Evolutionary conservation across 352 stramenopile species (phyloP).

Genomic region (Phytophthora colocasiae): DNA sequence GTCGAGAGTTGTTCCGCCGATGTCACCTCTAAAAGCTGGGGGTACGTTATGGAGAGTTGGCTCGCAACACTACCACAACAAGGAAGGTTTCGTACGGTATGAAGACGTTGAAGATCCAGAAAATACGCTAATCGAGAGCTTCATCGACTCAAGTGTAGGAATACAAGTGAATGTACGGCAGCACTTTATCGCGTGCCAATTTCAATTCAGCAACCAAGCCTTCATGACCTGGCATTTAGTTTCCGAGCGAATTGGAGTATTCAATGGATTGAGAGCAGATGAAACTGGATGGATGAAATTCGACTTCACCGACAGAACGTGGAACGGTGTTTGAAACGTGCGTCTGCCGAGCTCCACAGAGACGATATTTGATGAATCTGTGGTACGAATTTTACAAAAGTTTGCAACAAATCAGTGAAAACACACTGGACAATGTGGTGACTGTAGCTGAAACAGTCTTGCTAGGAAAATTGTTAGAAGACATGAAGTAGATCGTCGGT

Average conservation of each 20-base stretch:
- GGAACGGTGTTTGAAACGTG: slow-evolving; percentile 1
- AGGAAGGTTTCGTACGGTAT: background rate
- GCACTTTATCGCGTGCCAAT: background rate
- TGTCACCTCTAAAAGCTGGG: background rate
- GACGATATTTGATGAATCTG: no score
- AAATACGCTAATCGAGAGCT: background rate
- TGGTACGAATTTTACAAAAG: no score
- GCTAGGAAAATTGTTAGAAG: no score
- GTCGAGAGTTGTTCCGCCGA: background rate
- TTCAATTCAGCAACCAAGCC: slow-evolving; percentile 24
- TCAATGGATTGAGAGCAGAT: slow-evolving; percentile 14
- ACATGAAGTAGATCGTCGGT: no score
- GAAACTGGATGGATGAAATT: slow-evolving; percentile 43
- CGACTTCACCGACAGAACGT: background rate
- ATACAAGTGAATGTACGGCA: background rate
- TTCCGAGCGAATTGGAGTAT: background rate
- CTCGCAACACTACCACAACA: background rate
- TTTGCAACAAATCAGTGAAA: no score
- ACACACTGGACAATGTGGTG: no score
- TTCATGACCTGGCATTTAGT: slow-evolving; percentile 24
- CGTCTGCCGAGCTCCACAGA: background rate
- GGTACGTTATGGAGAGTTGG: background rate
- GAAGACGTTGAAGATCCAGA: background rate
- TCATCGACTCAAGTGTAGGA: background rate
- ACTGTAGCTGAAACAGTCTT: no score